These are phyloP conservation scores for Fragilaria crotonensis DNA, from an alignment of 108 stramenopile genomes.

Conservation along the genomic window DNA sequence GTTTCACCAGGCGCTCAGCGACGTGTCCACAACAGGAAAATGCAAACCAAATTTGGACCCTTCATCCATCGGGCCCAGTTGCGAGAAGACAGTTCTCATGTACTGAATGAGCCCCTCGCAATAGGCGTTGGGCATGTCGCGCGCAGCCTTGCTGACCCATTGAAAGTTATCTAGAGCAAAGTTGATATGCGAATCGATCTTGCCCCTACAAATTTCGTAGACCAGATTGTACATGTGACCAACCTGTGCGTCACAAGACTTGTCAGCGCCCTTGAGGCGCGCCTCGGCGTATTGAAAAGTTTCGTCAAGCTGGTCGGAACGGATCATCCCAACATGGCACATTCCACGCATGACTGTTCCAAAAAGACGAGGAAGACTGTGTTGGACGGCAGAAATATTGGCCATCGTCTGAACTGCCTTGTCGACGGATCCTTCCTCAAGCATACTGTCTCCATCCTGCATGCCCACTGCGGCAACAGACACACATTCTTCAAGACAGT, in stretches of 20 bases:
- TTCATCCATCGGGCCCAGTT: constrained; percentile 85
- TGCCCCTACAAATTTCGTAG: constrained; percentile 81
- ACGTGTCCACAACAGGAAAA: constrained; percentile 89
- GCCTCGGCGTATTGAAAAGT: constrained; percentile 80
- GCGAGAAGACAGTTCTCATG: constrained; percentile 66
- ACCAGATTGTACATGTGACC: constrained; percentile 80
- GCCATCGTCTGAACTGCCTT: constrained; percentile 87
- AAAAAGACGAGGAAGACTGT: constrained; percentile 73
- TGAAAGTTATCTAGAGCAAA: constrained; percentile 78
- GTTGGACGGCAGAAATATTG: constrained; percentile 77
- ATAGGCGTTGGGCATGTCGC: constrained; percentile 84
- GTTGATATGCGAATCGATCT: constrained; percentile 80
- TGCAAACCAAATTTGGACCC: constrained; percentile 82
- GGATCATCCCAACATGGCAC: constrained; percentile 80
- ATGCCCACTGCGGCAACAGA: constrained; percentile 82
- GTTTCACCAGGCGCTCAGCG: constrained; percentile 71
- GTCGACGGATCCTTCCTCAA: constrained; percentile 77
- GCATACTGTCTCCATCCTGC: constrained; percentile 61
- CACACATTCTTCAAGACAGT: constrained; percentile 81
- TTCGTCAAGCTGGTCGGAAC: constrained; percentile 74
- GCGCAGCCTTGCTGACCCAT: constrained; percentile 68
- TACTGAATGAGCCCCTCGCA: constrained; percentile 77
- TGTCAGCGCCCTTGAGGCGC: constrained; percentile 73
- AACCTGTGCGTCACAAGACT: constrained; percentile 84
- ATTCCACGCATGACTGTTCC: constrained; percentile 84